These are phyloP conservation scores for Ettlia oleoabundans DNA, from an alignment of 139 green algal genomes.

Conservation along the genomic window DNA sequence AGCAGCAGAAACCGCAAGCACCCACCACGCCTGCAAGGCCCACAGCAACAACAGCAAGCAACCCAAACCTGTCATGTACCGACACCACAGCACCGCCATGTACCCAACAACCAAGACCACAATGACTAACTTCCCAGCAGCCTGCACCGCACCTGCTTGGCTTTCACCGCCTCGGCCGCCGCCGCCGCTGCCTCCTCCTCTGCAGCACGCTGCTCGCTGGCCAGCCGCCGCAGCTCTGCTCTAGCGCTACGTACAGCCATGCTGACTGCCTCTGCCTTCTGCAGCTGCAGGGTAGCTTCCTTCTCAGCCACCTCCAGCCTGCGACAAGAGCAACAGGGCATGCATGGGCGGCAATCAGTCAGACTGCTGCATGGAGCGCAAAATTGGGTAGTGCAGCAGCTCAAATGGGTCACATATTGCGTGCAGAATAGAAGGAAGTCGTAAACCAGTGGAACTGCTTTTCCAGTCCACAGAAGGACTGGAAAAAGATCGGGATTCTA, in stretches of 20 bases:
- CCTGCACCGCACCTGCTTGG: constrained; percentile 1
- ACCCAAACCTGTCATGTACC: no score
- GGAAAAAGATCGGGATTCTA: no score
- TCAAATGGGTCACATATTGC: no score
- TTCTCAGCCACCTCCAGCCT: constrained; percentile 26
- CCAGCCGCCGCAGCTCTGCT: constrained; percentile 3
- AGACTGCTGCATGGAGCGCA: no score
- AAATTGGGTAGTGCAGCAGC: no score
- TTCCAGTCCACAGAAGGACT: no score
- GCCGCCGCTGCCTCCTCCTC: constrained; percentile 3
- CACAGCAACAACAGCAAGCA: no score
- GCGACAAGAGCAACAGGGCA: background rate
- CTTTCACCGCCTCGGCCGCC: background rate
- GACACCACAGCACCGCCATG: background rate
- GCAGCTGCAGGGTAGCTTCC: constrained; percentile 7
- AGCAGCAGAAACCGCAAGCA: no score
- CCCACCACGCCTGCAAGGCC: no score
- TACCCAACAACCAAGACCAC: background rate
- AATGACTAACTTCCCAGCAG: background rate
- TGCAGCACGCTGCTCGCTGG: background rate
- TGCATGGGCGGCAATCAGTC: background rate
- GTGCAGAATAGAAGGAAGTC: no score
- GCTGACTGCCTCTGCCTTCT: constrained; percentile 29
- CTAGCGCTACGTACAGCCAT: background rate
- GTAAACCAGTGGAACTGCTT: no score